Evolutionary conservation across 75 land plant species (phyloP), one percentile per base, ranked within the genome.

Genomic region (Ceratopteris richardii): DNA sequence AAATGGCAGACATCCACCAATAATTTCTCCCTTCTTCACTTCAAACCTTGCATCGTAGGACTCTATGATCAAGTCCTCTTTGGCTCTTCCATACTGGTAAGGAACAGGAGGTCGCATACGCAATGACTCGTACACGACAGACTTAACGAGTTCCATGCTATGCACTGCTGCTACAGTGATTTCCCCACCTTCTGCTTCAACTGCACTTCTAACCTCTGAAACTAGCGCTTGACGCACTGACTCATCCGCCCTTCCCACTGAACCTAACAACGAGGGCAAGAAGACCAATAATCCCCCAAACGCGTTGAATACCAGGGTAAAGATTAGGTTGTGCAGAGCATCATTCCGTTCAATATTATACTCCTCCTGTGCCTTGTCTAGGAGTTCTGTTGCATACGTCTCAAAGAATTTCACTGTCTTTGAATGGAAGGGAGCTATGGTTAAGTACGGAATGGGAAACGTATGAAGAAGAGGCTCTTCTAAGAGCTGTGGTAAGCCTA

Each of bases 1-100:
- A 18, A 77, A 44, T 0, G 81, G 77, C 64, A 69, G 81, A 54
- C 64, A 77, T 48, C 83, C 83, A 24, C 52, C 69, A 29, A 81
- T 54, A 61, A 81, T 36, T 58, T 81, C 80, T 3, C 77, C 83
- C 52, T 77, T 57, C 70, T 77, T 72, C 29, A 81, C 54, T 29
- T 58, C 12, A 43, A 58, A 81, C 3, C 54, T 12, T 21, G 60
- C 67, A 7, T 70, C 73, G 27, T 72, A 71, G 1, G 64, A 66
- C 51, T 66, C 70, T 16, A 66, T 29, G 1, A 66, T 9, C 20
- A 73, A 44, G 37, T 73, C 76, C 20, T 37, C 18, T 29, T 57
- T 73, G 11, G 76, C 76, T 27, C 66, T 62, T 23, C 41, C 76
- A 39, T 67, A 73, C 63, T 73, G 75, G 31, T 39, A 54, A 2